These are phyloP conservation scores for Trametes meyenii DNA, from an alignment of 768 basidiomycete species.

Conservation along the genomic window DNA sequence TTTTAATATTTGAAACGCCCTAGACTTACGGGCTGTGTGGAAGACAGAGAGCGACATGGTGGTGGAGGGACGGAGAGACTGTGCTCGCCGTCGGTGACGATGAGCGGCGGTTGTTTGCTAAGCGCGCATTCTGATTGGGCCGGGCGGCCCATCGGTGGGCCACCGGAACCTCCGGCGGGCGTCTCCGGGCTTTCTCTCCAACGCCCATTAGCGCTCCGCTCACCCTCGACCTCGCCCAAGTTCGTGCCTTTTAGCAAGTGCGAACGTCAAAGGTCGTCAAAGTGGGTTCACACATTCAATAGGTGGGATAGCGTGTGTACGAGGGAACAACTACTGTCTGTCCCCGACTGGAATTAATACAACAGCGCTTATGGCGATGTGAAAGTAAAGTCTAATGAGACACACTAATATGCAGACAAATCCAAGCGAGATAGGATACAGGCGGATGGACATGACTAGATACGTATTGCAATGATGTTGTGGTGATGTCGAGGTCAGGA, in stretches of 20 bases:
- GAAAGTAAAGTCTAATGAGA: slow-evolving; percentile 3
- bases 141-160: slow-evolving; percentile 7
- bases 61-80: slow-evolving; percentile 16
- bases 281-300: no score
- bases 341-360: background rate
- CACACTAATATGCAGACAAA: slow-evolving; percentile 14
- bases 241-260: no score
- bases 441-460: slow-evolving; percentile 5
- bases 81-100: slow-evolving; percentile 28
- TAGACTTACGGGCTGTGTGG: slow-evolving; percentile 37
- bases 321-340: no score
- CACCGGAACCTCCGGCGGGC: slow-evolving; percentile 8
- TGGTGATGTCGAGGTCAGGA: background rate
- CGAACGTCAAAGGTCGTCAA: no score
- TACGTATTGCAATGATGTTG: slow-evolving; percentile 4
- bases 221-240: background rate
- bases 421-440: slow-evolving; percentile 8
- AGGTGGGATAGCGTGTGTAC: no score
- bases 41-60: slow-evolving; percentile 53
- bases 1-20: background rate
- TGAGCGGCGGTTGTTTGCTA: slow-evolving; percentile 25
- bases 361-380: background rate
- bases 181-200: background rate
- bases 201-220: background rate
- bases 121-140: slow-evolving; percentile 25